Evolutionary conservation across 2,329 filamentous ascomycete genomes (phyloP).

Genomic region (Madurella mycetomatis): DNA sequence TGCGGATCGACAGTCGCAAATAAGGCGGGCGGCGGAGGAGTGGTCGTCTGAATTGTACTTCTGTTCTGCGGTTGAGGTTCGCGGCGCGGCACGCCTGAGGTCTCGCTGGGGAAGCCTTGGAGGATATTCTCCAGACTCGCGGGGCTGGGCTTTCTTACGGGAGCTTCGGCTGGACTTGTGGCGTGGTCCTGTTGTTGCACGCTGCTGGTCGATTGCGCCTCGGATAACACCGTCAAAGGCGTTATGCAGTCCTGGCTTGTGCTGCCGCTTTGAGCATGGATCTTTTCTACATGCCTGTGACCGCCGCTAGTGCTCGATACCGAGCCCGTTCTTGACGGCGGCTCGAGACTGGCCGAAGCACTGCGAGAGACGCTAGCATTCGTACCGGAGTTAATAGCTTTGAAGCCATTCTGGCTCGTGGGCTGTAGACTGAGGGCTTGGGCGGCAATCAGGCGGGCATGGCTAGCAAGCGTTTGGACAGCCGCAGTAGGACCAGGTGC

Average conservation of each 20-base stretch:
- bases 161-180: not conserved
- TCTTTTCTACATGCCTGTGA: conserved; percentile 19
- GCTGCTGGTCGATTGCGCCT: not conserved
- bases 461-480: not conserved
- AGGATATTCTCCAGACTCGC: conserved; percentile 23
- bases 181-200: not conserved
- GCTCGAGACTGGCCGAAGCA: conserved; percentile 6
- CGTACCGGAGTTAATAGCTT: conserved; percentile 4
- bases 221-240: conserved; percentile 11
- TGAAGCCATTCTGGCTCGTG: conserved; percentile 7
- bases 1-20: not conserved
- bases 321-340: conserved; percentile 9
- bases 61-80: conserved; percentile 2
- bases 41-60: not conserved
- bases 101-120: conserved; percentile 2
- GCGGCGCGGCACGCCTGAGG: not conserved
- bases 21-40: not conserved
- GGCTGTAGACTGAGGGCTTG: conserved; percentile 14
- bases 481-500: not conserved
- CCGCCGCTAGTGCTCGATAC: conserved; percentile 2
- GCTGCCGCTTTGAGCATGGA: conserved; percentile 19
- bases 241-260: conserved; percentile 3
- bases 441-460: conserved; percentile 16
- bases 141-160: conserved; percentile 14
- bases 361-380: conserved; percentile 3